These are phyloP conservation scores for Hordeum vulgare DNA, from an alignment of 176 grass and related monocot genomes.

Conservation along the genomic window MorexV3_pseudomolecules_assembly NC_058521.1:565559752-565560251, in stretches of 20 bases:
- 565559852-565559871: slow-evolving; percentile 64
- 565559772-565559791: slow-evolving; percentile 42
- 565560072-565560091: too few species aligned
- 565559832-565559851: slow-evolving; percentile 78
- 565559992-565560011: too few species aligned
- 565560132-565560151: too few species aligned
- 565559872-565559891: slow-evolving; percentile 49
- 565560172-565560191: background rate
- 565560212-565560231: slow-evolving; percentile 46
- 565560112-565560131: too few species aligned
- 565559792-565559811: slow-evolving; percentile 21
- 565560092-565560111: too few species aligned
- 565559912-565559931: background rate
- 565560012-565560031: background rate
- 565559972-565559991: background rate
- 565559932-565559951: too few species aligned
- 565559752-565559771: background rate
- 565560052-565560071: too few species aligned
- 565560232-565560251: slow-evolving; percentile 64
- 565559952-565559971: background rate
- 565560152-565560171: background rate
- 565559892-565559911: background rate
- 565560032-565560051: background rate
- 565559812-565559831: background rate
- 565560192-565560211: background rate